Base-by-base conservation (phyloP, 2,329 filamentous ascomycete species). In the Cryoendolithus antarcticus region DNA sequence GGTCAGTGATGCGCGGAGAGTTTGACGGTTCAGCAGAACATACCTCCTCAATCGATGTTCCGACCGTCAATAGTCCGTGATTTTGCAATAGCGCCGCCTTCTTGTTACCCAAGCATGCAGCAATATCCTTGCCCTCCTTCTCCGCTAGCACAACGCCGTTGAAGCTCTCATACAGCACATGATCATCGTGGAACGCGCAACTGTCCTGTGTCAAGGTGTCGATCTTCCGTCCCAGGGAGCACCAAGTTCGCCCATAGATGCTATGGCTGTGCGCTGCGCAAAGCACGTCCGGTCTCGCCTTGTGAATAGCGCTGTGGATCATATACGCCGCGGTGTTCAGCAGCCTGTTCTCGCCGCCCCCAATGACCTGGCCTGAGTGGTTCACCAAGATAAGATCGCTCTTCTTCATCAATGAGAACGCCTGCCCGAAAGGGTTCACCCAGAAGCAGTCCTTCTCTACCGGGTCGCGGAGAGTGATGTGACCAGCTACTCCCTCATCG, bases 371-470 rank as follows among this genome's bases (percentile, higher is more conserved):
- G 8, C 65, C 67, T 4, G 62, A 45, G 28, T 65, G 55, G 35
- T 66, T 56, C 3, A 70, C 62, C 2, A 55, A 54, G n/a, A 70
- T 62, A 39, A 70, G 53, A 43, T 70, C 65, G 1, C 54, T 60
- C 4, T 59, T 60, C 32, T 53, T 62, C 15, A 70, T 56, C 10
- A 62, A 50, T 5, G 51, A 55, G 41, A 65, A 66, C 8, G 59
- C 52, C 3, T 51, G 44, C 0, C 56, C 57, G 24, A 57, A 57
- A 0, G 62, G 63, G 38, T 67, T 67, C 15, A 65, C 47, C 58
- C 58, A 61, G 45, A 58, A 60, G 32, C 49, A 50, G 30, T 59
- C 53, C 6, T 56, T 54, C 8, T 53, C 38, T 30, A 56, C 51
- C 1, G 62, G 62, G 44, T 66, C 63, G 10, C 62, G 51, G 9